phyloP scores from a whole-genome alignment of 805 yeast genomes.

The Crinitomyces ghanaensis region DNA sequence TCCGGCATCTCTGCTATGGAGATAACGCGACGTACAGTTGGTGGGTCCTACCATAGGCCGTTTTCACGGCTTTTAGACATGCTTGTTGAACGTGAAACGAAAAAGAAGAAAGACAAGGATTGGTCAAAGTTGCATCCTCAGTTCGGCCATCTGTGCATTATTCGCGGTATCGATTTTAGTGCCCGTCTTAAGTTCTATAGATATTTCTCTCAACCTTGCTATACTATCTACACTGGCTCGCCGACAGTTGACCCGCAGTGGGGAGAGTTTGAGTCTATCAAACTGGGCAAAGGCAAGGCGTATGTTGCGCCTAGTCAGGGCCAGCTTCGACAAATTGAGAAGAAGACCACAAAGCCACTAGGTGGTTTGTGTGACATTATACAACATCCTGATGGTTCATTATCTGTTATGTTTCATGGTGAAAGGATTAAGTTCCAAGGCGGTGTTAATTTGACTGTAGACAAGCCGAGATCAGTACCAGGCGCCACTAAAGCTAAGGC shows the following conservation, averaged over 20 bases:
- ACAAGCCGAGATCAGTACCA: slow-evolving; percentile 3
- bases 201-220: slow-evolving; percentile 39
- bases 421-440: slow-evolving; percentile 9
- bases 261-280: too few species aligned
- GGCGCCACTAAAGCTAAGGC: slow-evolving; percentile 6
- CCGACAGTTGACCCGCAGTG: slow-evolving; percentile 19
- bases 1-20: slow-evolving; percentile 54
- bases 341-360: slow-evolving; percentile 4
- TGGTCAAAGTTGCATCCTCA: too few species aligned
- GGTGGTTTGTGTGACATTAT: slow-evolving; percentile 11
- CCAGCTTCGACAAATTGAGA: slow-evolving; percentile 5
- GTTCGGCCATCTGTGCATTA: slow-evolving; percentile 31
- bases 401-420: slow-evolving; percentile 20
- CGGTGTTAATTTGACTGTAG: background rate
- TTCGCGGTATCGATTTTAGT: slow-evolving; percentile 57
- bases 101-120: slow-evolving; percentile 8
- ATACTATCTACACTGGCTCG: slow-evolving; percentile 25
- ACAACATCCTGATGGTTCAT: slow-evolving; percentile 6
- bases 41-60: slow-evolving; percentile 41
- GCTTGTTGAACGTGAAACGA: slow-evolving; percentile 30
- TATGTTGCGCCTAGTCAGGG: slow-evolving; percentile 5
- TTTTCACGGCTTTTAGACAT: slow-evolving; percentile 41
- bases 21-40: slow-evolving; percentile 39
- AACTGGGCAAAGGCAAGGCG: too few species aligned
- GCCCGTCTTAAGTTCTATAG: slow-evolving; percentile 68